Base-by-base conservation (phyloP, 768 basidiomycete species). In the Phaeotremella skinneri region DNA sequence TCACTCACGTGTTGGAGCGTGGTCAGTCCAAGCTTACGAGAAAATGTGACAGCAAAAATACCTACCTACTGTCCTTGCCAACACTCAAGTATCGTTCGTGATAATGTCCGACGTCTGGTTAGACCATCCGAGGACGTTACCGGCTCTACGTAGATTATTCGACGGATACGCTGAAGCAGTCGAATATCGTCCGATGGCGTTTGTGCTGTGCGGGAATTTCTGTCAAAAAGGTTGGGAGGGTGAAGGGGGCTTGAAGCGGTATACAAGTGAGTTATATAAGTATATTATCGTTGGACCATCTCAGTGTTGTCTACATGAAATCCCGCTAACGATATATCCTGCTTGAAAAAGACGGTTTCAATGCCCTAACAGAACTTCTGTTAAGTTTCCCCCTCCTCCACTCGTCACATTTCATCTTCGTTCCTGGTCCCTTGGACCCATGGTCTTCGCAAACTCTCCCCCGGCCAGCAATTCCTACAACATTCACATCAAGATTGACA, bases 61-160 rank as follows among this genome's bases (percentile, higher is more conserved):
- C 53, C 48, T 63, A 2, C 70, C 75, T 0, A 71, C 75, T 1
- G 67, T 77, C 2, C 53, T 58, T 4, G 73, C 74, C 31, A 74
- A 78, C 56, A 64, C 69, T 9, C 86, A 92, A 55, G 80, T 90
- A 31, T 83, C 89, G 52, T 91, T 97, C 80, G 91, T 96, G 77
- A 85, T 96, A 69, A 81, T 98, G 37, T 98, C 96, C 0, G 96
- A 99, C 75, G 86, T 98, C 2, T 93, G 91, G 89, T 81, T 99
- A 23, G 94, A 99, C 78, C 85, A 90, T 63, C 86, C 90, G 0
- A 83, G 86, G 58, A 91, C 91, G 0, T 78, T 98, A 3, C 74
- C 80, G 3, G 91, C 90, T 3, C 81, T 99, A 13, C 83, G 85
- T 59, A 86, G 87, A 68, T 84, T 98, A 79, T 88, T 98, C 62